phyloP scores from a whole-genome alignment of 2,329 filamentous ascomycete genomes.

The Pyrenochaeta sp. region DNA sequence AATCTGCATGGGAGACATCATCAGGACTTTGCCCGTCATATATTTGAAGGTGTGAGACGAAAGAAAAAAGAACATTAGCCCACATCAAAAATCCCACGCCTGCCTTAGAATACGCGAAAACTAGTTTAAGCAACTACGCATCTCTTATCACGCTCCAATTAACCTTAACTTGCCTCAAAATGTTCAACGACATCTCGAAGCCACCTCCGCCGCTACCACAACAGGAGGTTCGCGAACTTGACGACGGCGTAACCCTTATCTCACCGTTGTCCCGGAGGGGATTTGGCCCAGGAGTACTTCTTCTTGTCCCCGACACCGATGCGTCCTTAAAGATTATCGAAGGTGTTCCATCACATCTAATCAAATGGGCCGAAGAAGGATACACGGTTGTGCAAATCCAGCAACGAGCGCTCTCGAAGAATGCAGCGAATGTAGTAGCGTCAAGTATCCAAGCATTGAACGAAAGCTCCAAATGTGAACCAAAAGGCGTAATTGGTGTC shows the following conservation, averaged over 20 bases:
- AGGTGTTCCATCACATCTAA: slow-evolving; percentile 19
- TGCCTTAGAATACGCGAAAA: too few relatives aligned
- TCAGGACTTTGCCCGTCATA: too few relatives aligned
- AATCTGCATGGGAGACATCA: too few relatives aligned
- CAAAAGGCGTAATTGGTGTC: slow-evolving; percentile 12
- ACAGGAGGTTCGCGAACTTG: slow-evolving; percentile 5
- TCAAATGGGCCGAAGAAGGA: slow-evolving; percentile 74
- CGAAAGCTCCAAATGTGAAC: slow-evolving; percentile 9
- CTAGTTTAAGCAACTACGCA: too few relatives aligned
- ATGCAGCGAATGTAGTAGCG: slow-evolving; percentile 3
- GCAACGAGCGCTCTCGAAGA: slow-evolving; percentile 7
- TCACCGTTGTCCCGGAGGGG: slow-evolving; percentile 14
- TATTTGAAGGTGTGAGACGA: too few relatives aligned
- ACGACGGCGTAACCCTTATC: slow-evolving; percentile 5
- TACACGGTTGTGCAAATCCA: slow-evolving; percentile 48
- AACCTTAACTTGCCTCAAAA: too few relatives aligned
- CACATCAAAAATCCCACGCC: too few relatives aligned
- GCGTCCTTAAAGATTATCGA: slow-evolving; percentile 7
- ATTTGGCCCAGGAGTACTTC: slow-evolving; percentile 13
- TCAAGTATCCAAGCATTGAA: slow-evolving; percentile 11
- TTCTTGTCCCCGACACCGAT: slow-evolving; percentile 20
- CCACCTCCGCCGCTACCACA: slow-evolving; percentile 13
- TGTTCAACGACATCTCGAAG: slow-evolving; percentile 11
- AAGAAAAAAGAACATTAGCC: too few relatives aligned
- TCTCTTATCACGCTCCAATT: too few relatives aligned